Conservation (phyloP, 2,329 filamentous ascomycete genomes). For the Colletotrichum sp. region DNA sequence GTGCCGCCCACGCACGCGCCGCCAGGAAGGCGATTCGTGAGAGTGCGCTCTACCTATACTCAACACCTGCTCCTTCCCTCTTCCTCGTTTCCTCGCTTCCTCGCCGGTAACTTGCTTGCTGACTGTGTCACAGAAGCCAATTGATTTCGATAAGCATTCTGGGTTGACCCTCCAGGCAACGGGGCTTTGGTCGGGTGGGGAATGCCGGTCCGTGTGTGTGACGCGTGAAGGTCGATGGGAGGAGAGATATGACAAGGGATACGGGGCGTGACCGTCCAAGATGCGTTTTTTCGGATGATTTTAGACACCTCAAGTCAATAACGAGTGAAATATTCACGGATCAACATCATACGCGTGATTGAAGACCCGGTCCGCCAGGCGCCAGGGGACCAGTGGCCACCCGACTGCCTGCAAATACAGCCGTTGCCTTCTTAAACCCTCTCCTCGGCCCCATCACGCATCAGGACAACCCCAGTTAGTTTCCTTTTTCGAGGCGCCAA, state of each 20-base stretch:
- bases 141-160: neutral
- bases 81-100: neutral
- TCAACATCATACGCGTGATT: neutral
- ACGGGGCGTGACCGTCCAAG: neutral
- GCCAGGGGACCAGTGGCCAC: neutral
- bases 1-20: neutral
- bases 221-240: neutral
- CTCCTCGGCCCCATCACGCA: neutral
- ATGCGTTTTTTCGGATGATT: neutral
- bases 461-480: neutral
- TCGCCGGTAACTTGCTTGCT: neutral
- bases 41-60: neutral
- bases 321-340: neutral
- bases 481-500: neutral
- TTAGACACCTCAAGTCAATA: neutral
- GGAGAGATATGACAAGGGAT: neutral
- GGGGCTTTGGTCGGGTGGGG: neutral
- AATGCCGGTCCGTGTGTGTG: neutral
- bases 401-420: neutral
- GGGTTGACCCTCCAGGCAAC: neutral
- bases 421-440: neutral
- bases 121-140: neutral
- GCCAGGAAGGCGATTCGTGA: neutral
- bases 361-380: neutral
- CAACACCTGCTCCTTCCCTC: neutral